Base-by-base conservation (phyloP, 176 grass and related monocot genomes). In the Oryza officinalis region DNA sequence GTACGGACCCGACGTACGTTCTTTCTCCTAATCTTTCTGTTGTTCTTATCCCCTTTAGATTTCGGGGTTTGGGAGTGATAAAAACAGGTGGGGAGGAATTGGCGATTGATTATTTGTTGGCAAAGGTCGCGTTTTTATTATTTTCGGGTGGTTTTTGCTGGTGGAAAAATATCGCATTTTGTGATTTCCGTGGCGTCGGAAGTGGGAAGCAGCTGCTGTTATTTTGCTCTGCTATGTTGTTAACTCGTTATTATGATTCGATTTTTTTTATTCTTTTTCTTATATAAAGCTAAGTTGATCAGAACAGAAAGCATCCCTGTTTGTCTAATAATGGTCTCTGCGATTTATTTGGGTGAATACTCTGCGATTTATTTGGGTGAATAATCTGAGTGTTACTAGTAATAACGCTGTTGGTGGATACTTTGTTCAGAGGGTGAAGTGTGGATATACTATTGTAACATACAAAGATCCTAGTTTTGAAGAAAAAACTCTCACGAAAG, bases 1-100 rank as follows among this genome's bases (percentile, higher is more conserved):
- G 18, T 94, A 94, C 49, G 93, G 93, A 2, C 71, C 74, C 17
- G 84, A 94, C 22, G 93, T 94, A 80, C 17, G 78, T 66, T 12
- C 75, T 76, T 25, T 77, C 31, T 75, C 33, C 23, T 15, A 37
- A 1, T 33, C 45, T 57, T 32, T 20, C 25, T 30, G 11, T 10
- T 63, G 4, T 28, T 50, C 11, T 54, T 63, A 18, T 25, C 0
- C 2, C 13, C 27, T 30, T 66, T 9, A 13, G 67, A 59, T 20
- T 27, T 84, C 17, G 75, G 30, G 75, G 23, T 18, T 76, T 76
- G 6, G 20, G 75, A 25, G 32, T 14, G 63, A n/a, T 50, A 6
- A 2, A 50, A n/a, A 15, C 18, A 11, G 1, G 1, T 4, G 12
- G 30, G 49, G 13, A 15, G 10, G 10, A 3, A 41, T 33, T 33